Evolutionary conservation across 768 basidiomycete genomes (phyloP), one percentile per base, ranked within the genome.

Genomic region (Pleurotus citrinopileatus): DNA sequence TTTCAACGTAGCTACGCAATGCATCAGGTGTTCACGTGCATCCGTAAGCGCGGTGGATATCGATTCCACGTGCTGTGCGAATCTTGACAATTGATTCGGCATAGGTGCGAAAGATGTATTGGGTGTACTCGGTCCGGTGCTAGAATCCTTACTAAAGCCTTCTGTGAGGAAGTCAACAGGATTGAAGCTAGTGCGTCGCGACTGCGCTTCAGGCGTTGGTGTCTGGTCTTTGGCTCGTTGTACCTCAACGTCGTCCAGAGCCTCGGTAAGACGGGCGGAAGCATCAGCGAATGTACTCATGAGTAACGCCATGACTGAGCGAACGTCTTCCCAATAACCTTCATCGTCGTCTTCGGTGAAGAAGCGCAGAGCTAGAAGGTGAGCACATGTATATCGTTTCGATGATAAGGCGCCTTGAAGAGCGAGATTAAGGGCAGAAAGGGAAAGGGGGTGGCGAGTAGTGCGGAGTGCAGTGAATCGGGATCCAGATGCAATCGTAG

Each of bases 261-360:
- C 86, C 29, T 84, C 84, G 0, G 74, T 67, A 3, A 94, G 74
- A 23, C 84, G 70, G 6, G 82, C 71, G 1, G 84, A 76, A 2
- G 86, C 79, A 58, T 91, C 89, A 2, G 75, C 73, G 28, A 93
- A 74, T 7, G 88, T 78, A 36, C 76, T 83, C 6, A 85, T 86
- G 56, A 93, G 67, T 10, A 93, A 65, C 10, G 73, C 75, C 76
- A 91, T 85, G 45, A 94, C 82, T 23, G 84, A 82, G 12, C 86
- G 78, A 25, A 89, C 89, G 60, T 92, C 86, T 60, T 92, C 91
- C 91, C 91, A 94, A 60, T 94, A 94, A 4, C 76, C 73, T 47
- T 86, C 84, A 57, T 89, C 87, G 28, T 85, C 87, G 44, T 81
- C 82, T 42, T 86, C 84, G 38, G 59, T 63, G 63, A 94, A n/a